A percentile compares a stretch with the other conserved stretches of the same genome.
Conservation (phyloP, 352 stramenopile species). For the Detonula confervacea region DNA sequence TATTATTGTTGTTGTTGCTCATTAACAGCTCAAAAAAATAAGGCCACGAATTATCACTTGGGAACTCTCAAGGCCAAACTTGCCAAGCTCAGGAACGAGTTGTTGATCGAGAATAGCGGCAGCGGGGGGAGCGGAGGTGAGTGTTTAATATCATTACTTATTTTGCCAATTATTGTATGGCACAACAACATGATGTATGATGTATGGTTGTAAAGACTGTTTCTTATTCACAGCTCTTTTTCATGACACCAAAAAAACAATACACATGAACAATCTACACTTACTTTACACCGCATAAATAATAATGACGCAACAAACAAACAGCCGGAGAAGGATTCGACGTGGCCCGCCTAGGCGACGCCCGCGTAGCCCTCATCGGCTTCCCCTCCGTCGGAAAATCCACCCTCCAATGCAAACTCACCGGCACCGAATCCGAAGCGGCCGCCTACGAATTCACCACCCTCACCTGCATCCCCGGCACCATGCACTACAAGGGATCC, state of each 20-base stretch:
- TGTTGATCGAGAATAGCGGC: conserved; percentile 83
- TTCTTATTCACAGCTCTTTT: no score
- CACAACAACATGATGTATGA: no score
- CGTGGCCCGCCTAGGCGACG: conserved; percentile 94
- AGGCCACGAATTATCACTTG: conserved; percentile 99
- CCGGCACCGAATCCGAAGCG: conserved; percentile 95
- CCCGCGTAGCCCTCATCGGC: conserved; percentile 96
- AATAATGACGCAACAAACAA: no score
- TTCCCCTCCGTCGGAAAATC: conserved; percentile 89
- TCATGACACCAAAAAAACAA: background rate
- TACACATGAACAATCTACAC: background rate
- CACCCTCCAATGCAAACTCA: conserved; percentile 91
- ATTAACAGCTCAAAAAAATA: conserved; percentile 99
- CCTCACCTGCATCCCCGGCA: conserved; percentile 96
- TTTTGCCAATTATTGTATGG: no score
- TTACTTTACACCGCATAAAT: no score
- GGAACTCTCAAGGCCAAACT: conserved; percentile 98
- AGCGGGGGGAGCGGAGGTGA: no score
- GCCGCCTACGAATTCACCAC: conserved; percentile 98
- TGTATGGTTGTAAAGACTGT: no score
- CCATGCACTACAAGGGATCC: conserved; percentile 93
- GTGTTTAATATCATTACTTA: no score
- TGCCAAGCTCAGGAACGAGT: conserved; percentile 94
- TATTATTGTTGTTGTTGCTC: no score
- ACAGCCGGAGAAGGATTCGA: conserved; percentile 88